A percentile compares a stretch with the other conserved stretches of the same genome.
phyloP scores from a whole-genome alignment of 2,329 filamentous ascomycete genomes.

The Penicillium fuscoglaucum region DNA sequence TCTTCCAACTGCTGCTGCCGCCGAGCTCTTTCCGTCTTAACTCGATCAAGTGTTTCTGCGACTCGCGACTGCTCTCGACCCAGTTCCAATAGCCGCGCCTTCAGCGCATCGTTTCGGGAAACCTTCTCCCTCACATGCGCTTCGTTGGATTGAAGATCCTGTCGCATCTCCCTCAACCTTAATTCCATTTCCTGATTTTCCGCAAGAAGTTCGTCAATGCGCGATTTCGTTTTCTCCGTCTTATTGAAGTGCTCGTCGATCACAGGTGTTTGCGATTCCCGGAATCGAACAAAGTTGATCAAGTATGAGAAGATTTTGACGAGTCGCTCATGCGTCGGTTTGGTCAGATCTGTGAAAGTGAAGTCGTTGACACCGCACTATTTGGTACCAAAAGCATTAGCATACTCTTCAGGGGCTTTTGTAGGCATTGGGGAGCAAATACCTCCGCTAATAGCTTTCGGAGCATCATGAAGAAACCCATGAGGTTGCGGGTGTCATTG shows the following conservation, averaged over 20 bases:
- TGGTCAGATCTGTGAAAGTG: constrained; percentile 86
- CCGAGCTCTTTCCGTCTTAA: constrained; percentile 75
- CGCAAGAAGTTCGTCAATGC: constrained; percentile 80
- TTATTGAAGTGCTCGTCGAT: constrained; percentile 96
- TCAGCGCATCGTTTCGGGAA: constrained; percentile 81
- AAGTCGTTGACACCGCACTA: constrained; percentile 92
- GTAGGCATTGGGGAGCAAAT: constrained; percentile 8
- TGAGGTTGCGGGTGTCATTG: constrained; percentile 84
- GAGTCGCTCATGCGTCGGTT: constrained; percentile 83
- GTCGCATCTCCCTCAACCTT: constrained; percentile 75
- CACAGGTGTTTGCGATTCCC: constrained; percentile 83
- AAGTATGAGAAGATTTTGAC: constrained; percentile 96
- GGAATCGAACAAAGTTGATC: constrained; percentile 98
- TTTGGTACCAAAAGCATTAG: neutral
- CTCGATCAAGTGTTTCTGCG: constrained; percentile 76
- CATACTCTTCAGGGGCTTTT: neutral
- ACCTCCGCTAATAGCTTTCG: constrained; percentile 72
- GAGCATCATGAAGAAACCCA: constrained; percentile 91
- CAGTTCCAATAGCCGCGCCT: constrained; percentile 76
- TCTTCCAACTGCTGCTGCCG: constrained; percentile 63
- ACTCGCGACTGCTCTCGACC: constrained; percentile 80
- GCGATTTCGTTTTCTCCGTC: constrained; percentile 77
- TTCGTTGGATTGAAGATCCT: constrained; percentile 77
- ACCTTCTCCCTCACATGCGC: constrained; percentile 80
- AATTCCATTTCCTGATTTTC: constrained; percentile 87